Evolutionary conservation across 768 basidiomycete genomes (phyloP).

Genomic region (Naganishia vishniacii): DNA sequence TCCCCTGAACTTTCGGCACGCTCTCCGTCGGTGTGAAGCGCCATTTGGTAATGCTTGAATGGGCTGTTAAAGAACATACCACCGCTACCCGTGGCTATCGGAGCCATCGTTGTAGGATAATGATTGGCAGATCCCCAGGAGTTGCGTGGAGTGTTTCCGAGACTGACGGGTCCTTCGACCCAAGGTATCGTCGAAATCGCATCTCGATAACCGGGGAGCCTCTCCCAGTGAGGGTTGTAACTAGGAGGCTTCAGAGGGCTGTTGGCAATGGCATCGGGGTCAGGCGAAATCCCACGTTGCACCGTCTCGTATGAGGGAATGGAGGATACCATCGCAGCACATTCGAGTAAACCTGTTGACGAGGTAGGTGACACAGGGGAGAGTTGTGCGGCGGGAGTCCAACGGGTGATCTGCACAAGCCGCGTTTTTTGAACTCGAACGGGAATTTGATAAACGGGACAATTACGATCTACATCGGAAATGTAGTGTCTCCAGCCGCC

Average conservation of each 20-base stretch:
- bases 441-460: not conserved
- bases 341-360: not conserved
- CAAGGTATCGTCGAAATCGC: not conserved
- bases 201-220: slow-evolving; percentile 7
- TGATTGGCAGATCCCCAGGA: not conserved
- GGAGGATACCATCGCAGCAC: not conserved
- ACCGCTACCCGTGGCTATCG: slow-evolving; percentile 3
- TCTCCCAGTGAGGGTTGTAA: slow-evolving; percentile 12
- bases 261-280: not conserved
- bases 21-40: not conserved
- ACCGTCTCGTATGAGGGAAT: slow-evolving; percentile 16
- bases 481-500: no score
- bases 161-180: not conserved
- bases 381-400: not conserved
- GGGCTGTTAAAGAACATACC: slow-evolving; percentile 15
- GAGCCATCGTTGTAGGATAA: not conserved
- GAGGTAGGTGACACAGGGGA: not conserved
- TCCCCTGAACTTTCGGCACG: not conserved
- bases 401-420: not conserved
- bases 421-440: not conserved
- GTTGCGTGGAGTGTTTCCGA: not conserved
- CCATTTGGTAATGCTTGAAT: slow-evolving; percentile 2
- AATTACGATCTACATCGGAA: no score
- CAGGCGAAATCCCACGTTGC: not conserved
- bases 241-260: slow-evolving; percentile 7